Base-by-base conservation (phyloP, 768 basidiomycete genomes). In the Leccinum fibrillosum region DNA sequence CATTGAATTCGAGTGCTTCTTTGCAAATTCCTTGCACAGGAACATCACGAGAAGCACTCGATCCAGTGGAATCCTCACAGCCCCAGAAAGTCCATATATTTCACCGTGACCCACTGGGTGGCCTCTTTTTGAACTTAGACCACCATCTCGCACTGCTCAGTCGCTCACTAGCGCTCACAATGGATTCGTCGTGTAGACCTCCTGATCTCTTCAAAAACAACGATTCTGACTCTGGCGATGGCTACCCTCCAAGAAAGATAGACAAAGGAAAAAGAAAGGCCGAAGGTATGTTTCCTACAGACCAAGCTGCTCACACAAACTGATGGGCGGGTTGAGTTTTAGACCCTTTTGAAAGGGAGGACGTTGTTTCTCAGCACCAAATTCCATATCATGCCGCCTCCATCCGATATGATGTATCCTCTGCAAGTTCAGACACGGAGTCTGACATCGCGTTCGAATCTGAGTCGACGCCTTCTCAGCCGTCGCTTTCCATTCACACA, bases 191-290 rank as follows among this genome's bases (percentile, higher is more conserved):
- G 12, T 23, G 44, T 8, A 57, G 35, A 56, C 64, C 64, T 17
- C 67, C 62, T 25, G 44, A 59, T 10, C 7, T 63, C 21, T 69
- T 67, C 12, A 1, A 2, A 3, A 6, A 42, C 3, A 19, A 2
- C 4, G 19, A 52, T 13, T 19, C 26, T 5, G 34, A 57, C 23
- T 7, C 23, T 3, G 42, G 42, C 19, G 21, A 56, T 12, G 15
- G 0, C 25, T 25, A 50, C 23, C 10, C 49, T 60, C 37, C 67
- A 15, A 52, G 17, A 9, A 57, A 21, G 25, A 9, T 54, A 17
- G 66, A 67, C 49, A 67, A 67, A 39, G 67, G 67, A 5, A 66
- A 67, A 44, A 53, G 15, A 54, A 67, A 59, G 45, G 67, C 61
- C 0, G 54, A 63, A 30, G 67, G 66, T 63, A 12, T 23, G 55